A percentile compares a stretch with the other conserved stretches of the same genome.
phyloP scores from a whole-genome alignment of 768 basidiomycete species.

The Cystofilobasidium ferigula region DNA sequence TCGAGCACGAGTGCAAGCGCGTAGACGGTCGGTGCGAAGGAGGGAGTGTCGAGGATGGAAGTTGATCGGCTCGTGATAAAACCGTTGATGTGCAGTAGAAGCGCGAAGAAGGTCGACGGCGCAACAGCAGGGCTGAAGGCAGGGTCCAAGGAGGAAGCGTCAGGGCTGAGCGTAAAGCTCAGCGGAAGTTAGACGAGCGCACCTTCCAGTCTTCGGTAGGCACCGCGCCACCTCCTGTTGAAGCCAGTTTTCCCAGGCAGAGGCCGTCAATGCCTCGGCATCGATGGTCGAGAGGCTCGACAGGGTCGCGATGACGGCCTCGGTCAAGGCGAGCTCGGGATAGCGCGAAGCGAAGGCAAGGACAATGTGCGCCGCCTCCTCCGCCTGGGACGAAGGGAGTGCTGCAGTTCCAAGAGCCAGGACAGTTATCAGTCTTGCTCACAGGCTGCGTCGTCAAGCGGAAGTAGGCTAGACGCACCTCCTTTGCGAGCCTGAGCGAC shows the following conservation, averaged over 20 bases:
- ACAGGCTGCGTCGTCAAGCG: too few relatives aligned
- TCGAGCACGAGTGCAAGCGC: constrained; percentile 55
- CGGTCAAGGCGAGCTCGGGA: constrained; percentile 29
- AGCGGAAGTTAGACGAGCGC: constrained; percentile 30
- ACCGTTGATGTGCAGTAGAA: constrained; percentile 49
- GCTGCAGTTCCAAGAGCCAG: constrained; percentile 21
- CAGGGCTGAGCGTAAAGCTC: background rate
- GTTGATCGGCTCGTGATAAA: constrained; percentile 41
- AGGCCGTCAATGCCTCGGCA: constrained; percentile 34
- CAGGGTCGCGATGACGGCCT: constrained; percentile 31
- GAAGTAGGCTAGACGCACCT: constrained; percentile 4
- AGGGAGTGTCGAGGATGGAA: constrained; percentile 21
- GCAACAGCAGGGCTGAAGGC: background rate
- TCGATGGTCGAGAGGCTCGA: constrained; percentile 30
- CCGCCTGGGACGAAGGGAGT: constrained; percentile 30
- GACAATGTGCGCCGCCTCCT: constrained; percentile 27
- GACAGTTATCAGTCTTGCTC: too few relatives aligned
- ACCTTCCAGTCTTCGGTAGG: constrained; percentile 52
- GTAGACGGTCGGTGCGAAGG: constrained; percentile 49
- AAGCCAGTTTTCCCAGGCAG: constrained; percentile 56
- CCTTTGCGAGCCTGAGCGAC: constrained; percentile 3
- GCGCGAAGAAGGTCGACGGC: background rate
- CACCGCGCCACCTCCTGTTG: constrained; percentile 54
- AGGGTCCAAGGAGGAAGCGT: constrained; percentile 5
- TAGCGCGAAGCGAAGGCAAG: constrained; percentile 28